Base-by-base conservation (phyloP, 306 rosid species). In the Comarum palustre region DNA sequence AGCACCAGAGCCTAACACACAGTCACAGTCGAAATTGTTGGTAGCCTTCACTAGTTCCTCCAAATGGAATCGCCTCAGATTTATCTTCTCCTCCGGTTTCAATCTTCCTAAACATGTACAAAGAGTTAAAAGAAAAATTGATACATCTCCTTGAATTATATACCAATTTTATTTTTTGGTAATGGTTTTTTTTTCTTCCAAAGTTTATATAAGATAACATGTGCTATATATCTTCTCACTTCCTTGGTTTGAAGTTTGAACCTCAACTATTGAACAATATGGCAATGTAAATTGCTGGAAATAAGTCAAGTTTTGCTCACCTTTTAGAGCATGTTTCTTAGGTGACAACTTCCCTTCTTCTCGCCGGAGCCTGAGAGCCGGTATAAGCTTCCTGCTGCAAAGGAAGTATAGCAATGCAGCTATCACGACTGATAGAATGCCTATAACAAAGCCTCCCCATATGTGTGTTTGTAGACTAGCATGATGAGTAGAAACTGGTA, bases 1-100 rank as follows among this genome's bases (percentile, higher is more conserved):
- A 38, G 90, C 90, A 57, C 98, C 98, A 69, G 88, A 86, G 45
- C 98, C 98, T 74, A 89, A 29, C 75, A 93, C 76, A 70, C 77
- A 79, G 32, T 87, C 96, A 54, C 68, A 72, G 76, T 84, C 86
- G 76, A 93, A 93, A 61, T 82, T 87, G 52, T 86, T 78, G 43
- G 96, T 87, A 39, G 97, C 88, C 78, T 72, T 90, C 80, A 79
- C 81, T 55, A 89, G 77, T 59, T 90, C 97, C 79, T 83, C 87
- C 68, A 83, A 73, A 71, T 75, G 66, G 68, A 89, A 90, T 66
- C 78, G 71, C 87, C 89, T 87, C 62, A 89, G 46, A 19, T 74
- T 58, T 74, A 72, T 81, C 13, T 79, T 81, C 25, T 78, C 94
- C 25, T 78, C 94, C 58, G 79, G 74, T 66, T 71, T 83, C 78